Base-by-base conservation (phyloP, 73 alveolate genomes). In the Paramecium pentaurelia region DNA sequence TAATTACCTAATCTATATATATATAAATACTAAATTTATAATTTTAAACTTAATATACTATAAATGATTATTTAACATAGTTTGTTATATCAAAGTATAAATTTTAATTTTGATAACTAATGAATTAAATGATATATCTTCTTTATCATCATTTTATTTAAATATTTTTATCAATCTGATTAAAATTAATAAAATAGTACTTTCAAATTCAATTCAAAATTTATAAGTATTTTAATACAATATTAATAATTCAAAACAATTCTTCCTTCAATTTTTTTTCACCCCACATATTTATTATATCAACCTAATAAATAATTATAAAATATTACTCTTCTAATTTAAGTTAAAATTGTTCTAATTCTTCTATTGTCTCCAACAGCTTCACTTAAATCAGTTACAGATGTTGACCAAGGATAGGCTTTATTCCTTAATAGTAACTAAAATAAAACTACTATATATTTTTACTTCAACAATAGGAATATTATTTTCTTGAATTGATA, bases 371-470 rank as follows among this genome's bases (percentile, higher is more conserved):
- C 6, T 4, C 49, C 60, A 37, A 75, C 30, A 9, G 11, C 88
- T 37, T 22, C 42, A 6, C 60, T 36, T 40, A 75, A 75, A 75
- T 75, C 60, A 14, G 88, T 75, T 37, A 75, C 14, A n/a, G 58
- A 22, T 34, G 88, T 75, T n/a, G 88, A 75, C 88, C 88, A 75
- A 4, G 88, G 88, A 40, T 75, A 75, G 0, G 88, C 88, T 75
- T 40, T 40, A 20, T 75, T 75, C 11, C 36, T 37, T 36, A 75
- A 37, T 40, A 75, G 37, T 40, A 75, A 37, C 42, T 75, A 40
- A 75, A 40, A n/a, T 75, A 4, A 32, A 12, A 32, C 20, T 54
- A n/a, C 14, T 54, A 49, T 11, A 49, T 20, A 54, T 12, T 8
- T 8, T 6, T 64, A 54, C 60, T 37, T 75, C 68, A 14, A 45